These are phyloP conservation scores for Pyracantha coccinea DNA, from an alignment of 331 rosid genomes.

Conservation along the genomic window DNA sequence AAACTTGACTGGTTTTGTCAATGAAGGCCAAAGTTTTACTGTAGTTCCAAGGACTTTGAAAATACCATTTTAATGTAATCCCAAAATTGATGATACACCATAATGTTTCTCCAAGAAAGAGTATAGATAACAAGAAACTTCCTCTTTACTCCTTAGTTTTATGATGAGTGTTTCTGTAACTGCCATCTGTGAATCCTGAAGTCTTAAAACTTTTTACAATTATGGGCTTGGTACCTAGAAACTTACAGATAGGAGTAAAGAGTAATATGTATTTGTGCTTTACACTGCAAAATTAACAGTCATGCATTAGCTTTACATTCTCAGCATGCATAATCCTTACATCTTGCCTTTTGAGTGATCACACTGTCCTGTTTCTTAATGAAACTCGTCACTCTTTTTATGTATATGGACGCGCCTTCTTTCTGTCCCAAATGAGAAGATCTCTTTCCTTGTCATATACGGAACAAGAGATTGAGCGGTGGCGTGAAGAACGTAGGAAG, in stretches of 20 bases:
- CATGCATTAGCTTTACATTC: not conserved
- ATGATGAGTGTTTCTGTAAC: not conserved
- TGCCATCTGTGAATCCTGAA: not conserved
- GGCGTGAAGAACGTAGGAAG: constrained; percentile 84
- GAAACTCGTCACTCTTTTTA: not conserved
- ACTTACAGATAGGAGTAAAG: not conserved
- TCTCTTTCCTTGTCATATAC: constrained; percentile 36
- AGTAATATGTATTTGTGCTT: not conserved
- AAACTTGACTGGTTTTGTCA: not conserved
- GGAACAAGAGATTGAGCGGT: constrained; percentile 65
- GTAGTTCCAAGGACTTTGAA: not conserved
- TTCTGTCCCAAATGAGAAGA: constrained; percentile 34
- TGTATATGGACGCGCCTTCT: not conserved
- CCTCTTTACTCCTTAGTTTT: not conserved
- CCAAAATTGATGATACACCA: not conserved
- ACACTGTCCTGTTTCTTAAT: constrained; percentile 7
- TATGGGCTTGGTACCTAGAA: not conserved
- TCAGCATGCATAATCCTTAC: not conserved
- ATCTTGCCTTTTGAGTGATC: not conserved
- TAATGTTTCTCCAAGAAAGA: not conserved
- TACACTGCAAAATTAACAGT: not conserved
- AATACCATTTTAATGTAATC: not conserved
- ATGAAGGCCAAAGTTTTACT: not conserved
- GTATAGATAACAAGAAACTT: not conserved
- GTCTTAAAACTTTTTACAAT: not conserved